Base-by-base conservation (phyloP, 495 filamentous ascomycete genomes). In the Trichoderma gamsii region DNA sequence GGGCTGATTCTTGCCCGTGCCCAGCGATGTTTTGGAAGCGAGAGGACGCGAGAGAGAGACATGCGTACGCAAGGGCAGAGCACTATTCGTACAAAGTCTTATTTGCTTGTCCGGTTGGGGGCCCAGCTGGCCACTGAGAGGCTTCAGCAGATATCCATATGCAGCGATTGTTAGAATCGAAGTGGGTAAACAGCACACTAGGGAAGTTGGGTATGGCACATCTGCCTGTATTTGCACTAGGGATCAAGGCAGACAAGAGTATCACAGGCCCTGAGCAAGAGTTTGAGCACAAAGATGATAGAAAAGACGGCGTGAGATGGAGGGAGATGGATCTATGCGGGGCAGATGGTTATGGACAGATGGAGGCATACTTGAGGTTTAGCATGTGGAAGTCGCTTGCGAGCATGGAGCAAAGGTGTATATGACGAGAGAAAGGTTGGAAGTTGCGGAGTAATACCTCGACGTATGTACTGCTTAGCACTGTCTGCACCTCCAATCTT, bases 1-100 rank as follows among this genome's bases (percentile, higher is more conserved):
- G 56, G 56, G 25, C 15, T 61, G 56, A 61, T 11, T 61, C 23
- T 16, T 61, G 56, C 27, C 56, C 56, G 56, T 32, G 56, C 56
- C 15, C n/a, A 49, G 44, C 44, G n/a, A 49, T 49, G 44, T 18
- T n/a, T n/a, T 49, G 15, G 5, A n/a, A n/a, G 44, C n/a, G n/a
- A 38, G 27, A 61, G 56, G 56, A 21, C 56, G 56, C 8, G 29
- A 61, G 56, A 61, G 56, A 15, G 23, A 56, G 51, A 56, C 0
- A 56, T 16, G 1, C n/a, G n/a, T 25, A 16, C 4, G 29, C 23
- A 23, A 61, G 56, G 25, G 15, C 29, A 25, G 11, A 29, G 23
- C 13, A 27, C 3, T 27, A 13, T 52, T 52, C 3, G 44, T 15
- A 38, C 35, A 38, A 9, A 38, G 35, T 38, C 3, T 2, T 7